phyloP scores from a whole-genome alignment of 192 early-diverging fungal genomes.

The Backusella psychrophila region DNA sequence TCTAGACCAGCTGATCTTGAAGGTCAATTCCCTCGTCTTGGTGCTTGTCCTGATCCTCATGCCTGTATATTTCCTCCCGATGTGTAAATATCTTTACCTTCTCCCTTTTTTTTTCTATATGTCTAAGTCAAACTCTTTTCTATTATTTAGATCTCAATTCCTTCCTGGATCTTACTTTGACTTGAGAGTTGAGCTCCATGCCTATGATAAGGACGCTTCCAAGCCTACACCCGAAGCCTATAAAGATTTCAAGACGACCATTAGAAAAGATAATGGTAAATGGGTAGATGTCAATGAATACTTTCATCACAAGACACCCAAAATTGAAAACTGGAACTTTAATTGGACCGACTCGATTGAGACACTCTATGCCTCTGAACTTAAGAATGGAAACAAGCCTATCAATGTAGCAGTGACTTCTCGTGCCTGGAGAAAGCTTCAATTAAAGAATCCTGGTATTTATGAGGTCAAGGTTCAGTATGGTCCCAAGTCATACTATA shows the following conservation, averaged over 20 bases:
- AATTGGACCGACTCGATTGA: conserved; percentile 45
- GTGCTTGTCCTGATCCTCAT: conserved; percentile 44
- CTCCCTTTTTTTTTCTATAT: background rate
- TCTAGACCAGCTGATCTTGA: conserved; percentile 24
- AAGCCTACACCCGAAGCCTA: conserved; percentile 36
- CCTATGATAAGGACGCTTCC: conserved; percentile 38
- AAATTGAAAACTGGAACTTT: conserved; percentile 49
- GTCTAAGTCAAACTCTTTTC: background rate
- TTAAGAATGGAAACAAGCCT: conserved; percentile 32
- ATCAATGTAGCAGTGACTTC: conserved; percentile 51
- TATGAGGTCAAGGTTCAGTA: conserved; percentile 47
- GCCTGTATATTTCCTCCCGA: conserved; percentile 49
- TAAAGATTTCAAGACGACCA: conserved; percentile 42
- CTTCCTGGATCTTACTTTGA: conserved; percentile 57
- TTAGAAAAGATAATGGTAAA: conserved; percentile 37
- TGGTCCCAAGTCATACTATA: conserved; percentile 47
- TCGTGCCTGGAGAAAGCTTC: conserved; percentile 44
- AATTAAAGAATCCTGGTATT: conserved; percentile 43
- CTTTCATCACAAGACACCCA: conserved; percentile 31
- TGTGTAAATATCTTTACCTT: conserved; percentile 27
- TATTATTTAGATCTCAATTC: conserved; percentile 46
- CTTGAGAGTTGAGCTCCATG: conserved; percentile 60
- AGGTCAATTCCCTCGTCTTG: conserved; percentile 49
- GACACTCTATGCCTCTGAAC: conserved; percentile 33
- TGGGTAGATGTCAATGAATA: conserved; percentile 42